These are phyloP conservation scores for Fusarium dlaminii DNA, from an alignment of 2,329 filamentous ascomycete species.

Conservation along the genomic window DNA sequence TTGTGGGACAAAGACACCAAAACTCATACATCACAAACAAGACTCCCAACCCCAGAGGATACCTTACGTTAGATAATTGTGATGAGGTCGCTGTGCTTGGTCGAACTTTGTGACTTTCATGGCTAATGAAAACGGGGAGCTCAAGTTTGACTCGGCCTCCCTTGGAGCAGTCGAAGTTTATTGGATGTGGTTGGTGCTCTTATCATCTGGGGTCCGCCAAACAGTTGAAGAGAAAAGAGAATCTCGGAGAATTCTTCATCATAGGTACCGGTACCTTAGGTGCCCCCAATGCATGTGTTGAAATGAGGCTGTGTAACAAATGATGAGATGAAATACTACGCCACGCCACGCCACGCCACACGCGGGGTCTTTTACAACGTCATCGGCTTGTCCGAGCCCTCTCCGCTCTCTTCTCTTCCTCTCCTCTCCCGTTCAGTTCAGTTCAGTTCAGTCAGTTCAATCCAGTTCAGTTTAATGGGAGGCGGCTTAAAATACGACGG, in stretches of 20 bases:
- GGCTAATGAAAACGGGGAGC: background rate
- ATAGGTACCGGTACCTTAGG: background rate
- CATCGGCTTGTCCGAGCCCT: constrained; percentile 8
- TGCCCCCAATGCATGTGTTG: background rate
- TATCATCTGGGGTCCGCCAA: background rate
- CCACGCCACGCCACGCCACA: too few species aligned
- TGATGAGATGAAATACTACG: constrained; percentile 2
- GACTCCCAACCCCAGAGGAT: background rate
- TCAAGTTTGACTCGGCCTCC: constrained; percentile 6
- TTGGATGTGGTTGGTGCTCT: constrained; percentile 3
- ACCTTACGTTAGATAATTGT: background rate
- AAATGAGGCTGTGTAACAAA: constrained; percentile 26
- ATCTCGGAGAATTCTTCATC: background rate
- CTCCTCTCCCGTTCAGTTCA: background rate
- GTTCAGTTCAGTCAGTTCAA: too few species aligned
- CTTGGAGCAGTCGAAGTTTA: background rate
- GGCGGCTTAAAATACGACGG: constrained; percentile 4
- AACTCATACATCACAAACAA: background rate
- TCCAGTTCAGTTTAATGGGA: background rate
- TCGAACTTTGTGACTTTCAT: background rate
- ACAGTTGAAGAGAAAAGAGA: background rate
- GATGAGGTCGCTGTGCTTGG: background rate
- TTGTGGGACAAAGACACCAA: background rate
- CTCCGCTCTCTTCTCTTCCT: background rate
- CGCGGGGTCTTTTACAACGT: constrained; percentile 20